phyloP scores from a whole-genome alignment of 2,329 filamentous ascomycete genomes.

The Fusarium caatingaense region DNA sequence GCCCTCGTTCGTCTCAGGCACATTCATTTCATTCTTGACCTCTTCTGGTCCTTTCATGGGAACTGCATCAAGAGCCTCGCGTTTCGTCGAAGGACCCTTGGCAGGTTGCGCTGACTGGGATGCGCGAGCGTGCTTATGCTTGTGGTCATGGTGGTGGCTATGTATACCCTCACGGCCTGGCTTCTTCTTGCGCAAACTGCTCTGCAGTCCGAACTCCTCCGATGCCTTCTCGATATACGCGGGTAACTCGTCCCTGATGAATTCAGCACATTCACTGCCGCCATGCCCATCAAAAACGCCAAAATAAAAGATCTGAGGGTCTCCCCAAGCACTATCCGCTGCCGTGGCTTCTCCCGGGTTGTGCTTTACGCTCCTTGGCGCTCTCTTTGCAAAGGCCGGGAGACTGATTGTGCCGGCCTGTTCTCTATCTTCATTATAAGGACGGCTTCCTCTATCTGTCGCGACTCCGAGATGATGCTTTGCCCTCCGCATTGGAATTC shows the following conservation, averaged over 20 bases:
- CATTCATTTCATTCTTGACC: slow-evolving; percentile 53
- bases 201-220: slow-evolving; percentile 78
- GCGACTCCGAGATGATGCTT: slow-evolving; percentile 95
- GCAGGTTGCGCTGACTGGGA: slow-evolving; percentile 15
- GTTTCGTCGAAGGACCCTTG: slow-evolving; percentile 37
- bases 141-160: slow-evolving; percentile 38
- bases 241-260: slow-evolving; percentile 85
- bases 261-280: slow-evolving; percentile 87
- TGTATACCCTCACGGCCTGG: slow-evolving; percentile 44
- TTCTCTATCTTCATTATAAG: slow-evolving; percentile 93
- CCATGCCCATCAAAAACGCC: slow-evolving; percentile 97
- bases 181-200: slow-evolving; percentile 70
- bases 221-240: slow-evolving; percentile 88
- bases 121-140: slow-evolving; percentile 26
- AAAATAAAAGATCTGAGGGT: slow-evolving; percentile 98
- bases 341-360: slow-evolving; percentile 70
- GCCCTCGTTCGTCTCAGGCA: slow-evolving; percentile 49
- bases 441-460: slow-evolving; percentile 81
- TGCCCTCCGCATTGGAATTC: slow-evolving; percentile 90
- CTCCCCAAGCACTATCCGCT: slow-evolving; percentile 82
- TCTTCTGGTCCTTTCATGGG: slow-evolving; percentile 64
- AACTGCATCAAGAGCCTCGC: slow-evolving; percentile 50
- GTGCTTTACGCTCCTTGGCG: slow-evolving; percentile 72
- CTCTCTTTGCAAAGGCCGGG: slow-evolving; percentile 88
- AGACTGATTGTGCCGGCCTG: slow-evolving; percentile 95